phyloP scores from a whole-genome alignment of 169 alveolate species.

The Eimeria praecox region DNA sequence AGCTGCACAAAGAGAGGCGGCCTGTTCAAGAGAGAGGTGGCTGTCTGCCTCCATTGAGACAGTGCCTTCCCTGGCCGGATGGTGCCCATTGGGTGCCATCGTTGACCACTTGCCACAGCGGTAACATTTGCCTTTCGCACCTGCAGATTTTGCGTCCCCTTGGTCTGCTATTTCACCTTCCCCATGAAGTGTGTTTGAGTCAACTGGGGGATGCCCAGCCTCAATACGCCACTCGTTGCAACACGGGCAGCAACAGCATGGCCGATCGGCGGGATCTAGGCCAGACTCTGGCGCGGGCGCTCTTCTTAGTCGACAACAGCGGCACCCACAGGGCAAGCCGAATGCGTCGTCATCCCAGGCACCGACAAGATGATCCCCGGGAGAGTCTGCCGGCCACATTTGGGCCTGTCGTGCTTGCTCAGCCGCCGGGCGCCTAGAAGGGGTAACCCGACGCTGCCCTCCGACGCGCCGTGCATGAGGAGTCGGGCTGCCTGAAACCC shows the following conservation, averaged over 20 bases:
- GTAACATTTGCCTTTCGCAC: slow-evolving; percentile 14
- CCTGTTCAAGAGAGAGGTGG: slow-evolving; percentile 14
- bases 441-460: neutral
- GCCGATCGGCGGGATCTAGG: neutral
- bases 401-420: neutral
- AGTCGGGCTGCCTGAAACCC: neutral
- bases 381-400: neutral
- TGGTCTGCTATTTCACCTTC: neutral
- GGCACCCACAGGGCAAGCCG: slow-evolving; percentile 40
- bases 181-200: neutral
- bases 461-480: neutral
- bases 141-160: neutral
- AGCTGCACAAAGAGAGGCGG: slow-evolving; percentile 38
- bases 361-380: neutral
- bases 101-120: slow-evolving; percentile 46
- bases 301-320: slow-evolving; percentile 53
- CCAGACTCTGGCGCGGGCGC: neutral
- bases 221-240: neutral
- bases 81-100: neutral
- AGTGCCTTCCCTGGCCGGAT: neutral
- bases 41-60: neutral
- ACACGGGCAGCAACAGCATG: slow-evolving; percentile 66
- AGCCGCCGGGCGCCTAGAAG: neutral
- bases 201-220: neutral
- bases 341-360: neutral